Conservation (phyloP, 176 grass and related monocot genomes). For the Carex kokanica region DNA sequence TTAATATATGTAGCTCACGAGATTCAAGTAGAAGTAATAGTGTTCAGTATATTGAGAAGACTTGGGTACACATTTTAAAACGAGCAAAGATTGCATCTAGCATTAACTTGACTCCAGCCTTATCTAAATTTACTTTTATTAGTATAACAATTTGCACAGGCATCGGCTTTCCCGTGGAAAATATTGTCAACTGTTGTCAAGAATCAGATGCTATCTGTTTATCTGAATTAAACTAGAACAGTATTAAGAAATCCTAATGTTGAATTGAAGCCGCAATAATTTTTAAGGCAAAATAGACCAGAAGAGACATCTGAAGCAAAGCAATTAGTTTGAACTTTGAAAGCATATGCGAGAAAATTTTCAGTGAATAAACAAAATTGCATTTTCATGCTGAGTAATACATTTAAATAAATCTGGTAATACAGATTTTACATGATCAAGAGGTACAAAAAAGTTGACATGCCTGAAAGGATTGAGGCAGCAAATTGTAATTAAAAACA, state of each 20-base stretch:
- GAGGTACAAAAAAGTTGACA: neutral
- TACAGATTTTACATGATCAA: neutral
- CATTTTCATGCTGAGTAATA: neutral
- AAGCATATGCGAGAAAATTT: neutral
- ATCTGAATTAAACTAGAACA: neutral
- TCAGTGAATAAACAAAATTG: constrained; percentile 22
- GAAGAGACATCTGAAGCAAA: neutral
- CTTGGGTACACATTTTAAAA: neutral
- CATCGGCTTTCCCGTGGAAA: neutral
- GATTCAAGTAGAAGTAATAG: neutral
- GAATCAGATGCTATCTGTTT: neutral
- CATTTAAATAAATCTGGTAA: neutral
- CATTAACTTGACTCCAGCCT: neutral
- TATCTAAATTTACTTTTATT: neutral
- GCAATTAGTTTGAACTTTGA: neutral
- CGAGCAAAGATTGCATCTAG: neutral
- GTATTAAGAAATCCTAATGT: neutral
- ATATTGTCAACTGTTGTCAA: neutral
- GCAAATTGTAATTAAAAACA: neutral
- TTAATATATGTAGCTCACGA: neutral
- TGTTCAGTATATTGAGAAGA: neutral
- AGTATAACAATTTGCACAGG: neutral
- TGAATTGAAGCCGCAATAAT: neutral
- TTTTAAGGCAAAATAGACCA: neutral
- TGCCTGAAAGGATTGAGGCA: neutral